These are phyloP conservation scores for Phialophora chinensis DNA, from an alignment of 2,329 filamentous ascomycete species.

Conservation along the genomic window DNA sequence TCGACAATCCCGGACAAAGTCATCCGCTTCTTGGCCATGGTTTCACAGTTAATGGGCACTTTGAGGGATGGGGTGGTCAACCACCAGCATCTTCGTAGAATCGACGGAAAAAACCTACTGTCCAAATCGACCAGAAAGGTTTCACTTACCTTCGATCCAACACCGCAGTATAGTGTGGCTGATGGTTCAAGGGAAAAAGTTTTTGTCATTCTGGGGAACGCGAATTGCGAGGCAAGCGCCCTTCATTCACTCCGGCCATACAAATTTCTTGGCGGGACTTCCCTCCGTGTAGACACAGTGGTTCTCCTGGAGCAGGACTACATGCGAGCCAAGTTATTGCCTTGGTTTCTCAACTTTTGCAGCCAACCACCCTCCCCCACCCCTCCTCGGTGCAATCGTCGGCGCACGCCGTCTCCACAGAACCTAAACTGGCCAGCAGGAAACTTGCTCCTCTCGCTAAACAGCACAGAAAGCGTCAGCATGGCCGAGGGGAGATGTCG, in stretches of 20 bases:
- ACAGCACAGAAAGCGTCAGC: neutral
- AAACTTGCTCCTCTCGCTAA: neutral
- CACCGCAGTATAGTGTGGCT: neutral
- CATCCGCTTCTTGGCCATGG: neutral
- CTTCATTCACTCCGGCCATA: neutral
- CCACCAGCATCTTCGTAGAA: neutral
- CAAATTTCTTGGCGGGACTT: neutral
- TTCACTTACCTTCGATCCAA: neutral
- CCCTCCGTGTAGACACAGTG: neutral
- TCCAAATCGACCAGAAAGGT: neutral
- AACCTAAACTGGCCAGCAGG: neutral
- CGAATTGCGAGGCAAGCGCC: neutral
- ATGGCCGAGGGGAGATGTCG: neutral
- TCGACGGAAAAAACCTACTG: neutral
- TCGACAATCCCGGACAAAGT: neutral
- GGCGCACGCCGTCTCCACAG: too few relatives aligned
- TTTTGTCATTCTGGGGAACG: neutral
- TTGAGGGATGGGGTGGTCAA: neutral
- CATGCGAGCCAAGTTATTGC: neutral
- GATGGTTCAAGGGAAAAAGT: neutral
- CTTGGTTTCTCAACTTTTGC: neutral
- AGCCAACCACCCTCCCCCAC: too few relatives aligned
- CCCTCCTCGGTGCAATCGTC: neutral
- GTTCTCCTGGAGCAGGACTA: neutral
- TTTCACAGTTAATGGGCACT: slow-evolving; percentile 1